Conservation (phyloP, 805 yeast genomes). For the Komagataella populi region DNA sequence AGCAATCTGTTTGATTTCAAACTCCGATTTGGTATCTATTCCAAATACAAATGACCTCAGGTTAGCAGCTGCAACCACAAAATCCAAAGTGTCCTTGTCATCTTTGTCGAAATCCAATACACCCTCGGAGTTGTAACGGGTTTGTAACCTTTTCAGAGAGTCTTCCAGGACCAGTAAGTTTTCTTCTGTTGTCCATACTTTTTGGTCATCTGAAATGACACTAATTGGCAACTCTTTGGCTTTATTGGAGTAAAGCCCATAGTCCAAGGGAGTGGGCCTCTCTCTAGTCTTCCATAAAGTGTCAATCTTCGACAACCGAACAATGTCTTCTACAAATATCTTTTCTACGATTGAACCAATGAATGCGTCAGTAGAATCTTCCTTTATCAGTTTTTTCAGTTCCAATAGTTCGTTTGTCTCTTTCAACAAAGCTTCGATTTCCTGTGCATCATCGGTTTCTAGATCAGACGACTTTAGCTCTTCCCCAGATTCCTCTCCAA, state of each 20-base stretch:
- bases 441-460: conserved; percentile 54
- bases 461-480: conserved; percentile 20
- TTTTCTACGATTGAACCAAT: conserved; percentile 36
- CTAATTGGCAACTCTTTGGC: conserved; percentile 3
- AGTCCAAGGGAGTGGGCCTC: conserved; percentile 53
- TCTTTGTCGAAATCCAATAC: conserved; percentile 78
- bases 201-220: conserved; percentile 21
- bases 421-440: conserved; percentile 46
- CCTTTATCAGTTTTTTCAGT: conserved; percentile 23
- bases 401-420: conserved; percentile 56
- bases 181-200: conserved; percentile 48
- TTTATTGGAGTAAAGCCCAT: conserved; percentile 5
- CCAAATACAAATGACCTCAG: conserved; percentile 58
- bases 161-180: conserved; percentile 45
- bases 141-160: conserved; percentile 34
- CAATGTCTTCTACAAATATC: conserved; percentile 64
- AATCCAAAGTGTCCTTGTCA: conserved; percentile 80
- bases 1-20: conserved; percentile 87
- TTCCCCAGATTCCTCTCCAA: conserved; percentile 33
- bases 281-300: conserved; percentile 65
- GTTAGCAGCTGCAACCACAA: conserved; percentile 80
- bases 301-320: conserved; percentile 55
- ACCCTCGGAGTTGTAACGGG: conserved; percentile 26
- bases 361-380: conserved; percentile 15
- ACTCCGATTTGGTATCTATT: conserved; percentile 61